Evolutionary conservation across 2,329 filamentous ascomycete species (phyloP).

Genomic region (Penicillium rolfsii): DNA sequence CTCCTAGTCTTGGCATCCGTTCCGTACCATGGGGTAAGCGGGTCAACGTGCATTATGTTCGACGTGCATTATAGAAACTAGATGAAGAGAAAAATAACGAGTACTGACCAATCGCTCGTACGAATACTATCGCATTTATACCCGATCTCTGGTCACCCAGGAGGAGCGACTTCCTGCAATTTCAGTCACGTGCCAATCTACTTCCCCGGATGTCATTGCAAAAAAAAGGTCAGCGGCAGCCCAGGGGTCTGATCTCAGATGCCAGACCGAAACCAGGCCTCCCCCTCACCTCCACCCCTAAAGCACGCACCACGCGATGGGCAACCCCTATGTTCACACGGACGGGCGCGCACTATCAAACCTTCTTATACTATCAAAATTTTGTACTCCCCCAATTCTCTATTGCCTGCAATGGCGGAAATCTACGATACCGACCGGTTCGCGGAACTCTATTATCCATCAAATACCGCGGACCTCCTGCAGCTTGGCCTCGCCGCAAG

Average conservation of each 20-base stretch:
- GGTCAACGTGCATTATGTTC: not conserved
- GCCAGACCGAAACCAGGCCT: slow-evolving; percentile 8
- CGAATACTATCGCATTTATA: not conserved
- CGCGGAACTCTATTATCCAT: slow-evolving; percentile 28
- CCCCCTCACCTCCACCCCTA: slow-evolving; percentile 2
- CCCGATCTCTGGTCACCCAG: not conserved
- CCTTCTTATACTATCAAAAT: slow-evolving; percentile 1
- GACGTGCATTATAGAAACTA: not conserved
- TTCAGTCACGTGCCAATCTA: slow-evolving; percentile 1
- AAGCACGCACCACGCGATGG: slow-evolving; percentile 1
- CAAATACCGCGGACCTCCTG: slow-evolving; percentile 26
- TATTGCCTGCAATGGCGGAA: slow-evolving; percentile 22
- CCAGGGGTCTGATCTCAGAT: slow-evolving; percentile 9
- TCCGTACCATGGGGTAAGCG: slow-evolving; percentile 3
- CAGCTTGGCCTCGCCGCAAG: slow-evolving; percentile 26
- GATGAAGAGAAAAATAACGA: not conserved
- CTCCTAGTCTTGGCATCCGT: not conserved
- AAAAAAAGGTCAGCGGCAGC: not conserved
- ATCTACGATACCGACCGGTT: slow-evolving; percentile 29
- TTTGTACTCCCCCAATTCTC: not conserved
- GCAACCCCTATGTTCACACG: slow-evolving; percentile 6
- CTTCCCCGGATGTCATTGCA: not conserved
- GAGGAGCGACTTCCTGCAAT: not conserved
- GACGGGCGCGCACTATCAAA: slow-evolving; percentile 11
- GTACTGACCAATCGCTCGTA: not conserved